Evolutionary conservation across 2,329 filamentous ascomycete species (phyloP), one percentile per base, ranked within the genome.

Genomic region (Colletotrichum tanaceti): DNA sequence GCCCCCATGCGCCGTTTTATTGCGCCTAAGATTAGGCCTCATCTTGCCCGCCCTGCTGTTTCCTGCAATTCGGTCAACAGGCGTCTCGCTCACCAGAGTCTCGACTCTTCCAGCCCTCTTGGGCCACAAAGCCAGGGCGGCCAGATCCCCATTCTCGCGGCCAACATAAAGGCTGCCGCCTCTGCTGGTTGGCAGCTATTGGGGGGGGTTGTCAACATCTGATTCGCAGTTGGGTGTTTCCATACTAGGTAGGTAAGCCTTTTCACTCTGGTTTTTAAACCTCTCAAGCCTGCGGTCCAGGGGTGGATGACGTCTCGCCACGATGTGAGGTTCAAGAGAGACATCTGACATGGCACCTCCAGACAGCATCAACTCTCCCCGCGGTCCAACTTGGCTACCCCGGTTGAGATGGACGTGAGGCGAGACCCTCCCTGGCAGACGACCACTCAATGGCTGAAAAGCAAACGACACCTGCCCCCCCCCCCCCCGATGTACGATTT

Each of bases 11-110:
- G 20, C 28, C 50, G 66, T 66, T 66, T 65, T 58, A 65, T 68
- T 68, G 65, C 65, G 10, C 38, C 54, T 69, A 52, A 69, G 53
- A 69, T 69, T 69, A 52, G 55, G 20, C 57, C 63, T 69, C 66
- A 52, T 66, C 66, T 69, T 50, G 54, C 24, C 50, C 53, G 65
- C 53, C 65, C 47, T 68, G 55, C 49, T n/a, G 6, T 43, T 60
- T 65, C 35, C 66, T 58, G 43, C 50, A 52, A 47, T 60, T 14
- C 49, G 22, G 47, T 58, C 43, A 32, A 41, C 6, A 47, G 41
- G 49, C 41, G 43, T 11, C 38, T 57, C 44, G 41, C 49, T 55
- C 55, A 57, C 55, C 55, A 65, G 61, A 69, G 66, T 61, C 63
- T 69, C 55, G 66, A 65, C 66, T 52, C 43, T 54, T 69, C 57